phyloP scores from a whole-genome alignment of 2,329 filamentous ascomycete genomes.

The Trichoderma sp. region DNA sequence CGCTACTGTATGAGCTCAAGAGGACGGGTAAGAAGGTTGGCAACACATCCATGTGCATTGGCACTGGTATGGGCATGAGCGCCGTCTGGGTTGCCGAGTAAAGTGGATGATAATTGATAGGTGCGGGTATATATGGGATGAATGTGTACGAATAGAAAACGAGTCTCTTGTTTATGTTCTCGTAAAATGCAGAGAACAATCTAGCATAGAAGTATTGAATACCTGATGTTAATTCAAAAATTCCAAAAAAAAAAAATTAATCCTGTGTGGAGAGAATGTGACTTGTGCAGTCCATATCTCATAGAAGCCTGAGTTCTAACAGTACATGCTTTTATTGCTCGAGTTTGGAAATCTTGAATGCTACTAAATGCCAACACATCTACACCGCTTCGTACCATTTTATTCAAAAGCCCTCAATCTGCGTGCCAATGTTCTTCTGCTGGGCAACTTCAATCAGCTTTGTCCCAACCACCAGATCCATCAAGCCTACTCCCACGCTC shows the following conservation, averaged over 20 bases:
- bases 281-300: background rate
- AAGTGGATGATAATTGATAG: background rate
- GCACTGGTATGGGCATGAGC: conserved; percentile 97
- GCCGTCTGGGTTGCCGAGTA: conserved; percentile 93
- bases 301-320: background rate
- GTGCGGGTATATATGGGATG: background rate
- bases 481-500: conserved; percentile 63
- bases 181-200: background rate
- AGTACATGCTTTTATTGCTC: background rate
- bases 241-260: background rate
- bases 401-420: conserved; percentile 38
- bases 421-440: conserved; percentile 53
- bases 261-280: background rate
- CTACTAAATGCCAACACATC: background rate
- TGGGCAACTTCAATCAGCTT: conserved; percentile 57
- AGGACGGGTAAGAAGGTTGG: conserved; percentile 82
- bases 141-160: conserved; percentile 8
- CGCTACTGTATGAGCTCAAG: conserved; percentile 84
- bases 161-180: background rate
- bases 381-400: background rate
- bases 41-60: conserved; percentile 93
- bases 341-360: background rate
- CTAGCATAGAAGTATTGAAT: background rate
- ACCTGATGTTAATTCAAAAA: background rate
- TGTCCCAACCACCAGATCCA: conserved; percentile 63